Percentiles rank a stretch among this genome's conserved stretches.
Evolutionary conservation across 2,329 filamentous ascomycete species (phyloP).

Genomic region (Cercospora janseana): DNA sequence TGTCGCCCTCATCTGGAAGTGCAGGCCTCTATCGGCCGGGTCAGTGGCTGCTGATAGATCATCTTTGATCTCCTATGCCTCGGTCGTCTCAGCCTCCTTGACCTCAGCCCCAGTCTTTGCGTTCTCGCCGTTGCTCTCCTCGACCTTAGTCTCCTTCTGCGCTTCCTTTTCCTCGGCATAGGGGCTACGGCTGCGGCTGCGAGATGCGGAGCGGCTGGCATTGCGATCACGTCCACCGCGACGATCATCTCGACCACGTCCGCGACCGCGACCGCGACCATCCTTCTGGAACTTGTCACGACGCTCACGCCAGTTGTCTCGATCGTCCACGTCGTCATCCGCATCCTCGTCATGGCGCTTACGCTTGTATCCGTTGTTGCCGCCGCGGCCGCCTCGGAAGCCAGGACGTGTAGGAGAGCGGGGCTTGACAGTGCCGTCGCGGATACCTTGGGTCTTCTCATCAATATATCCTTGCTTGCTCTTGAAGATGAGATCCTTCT

Average conservation of each 20-base stretch:
- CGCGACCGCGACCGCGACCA: constrained; percentile 20
- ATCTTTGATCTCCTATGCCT: constrained; percentile 15
- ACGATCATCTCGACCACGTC: constrained; percentile 10
- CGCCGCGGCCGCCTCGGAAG: constrained; percentile 36
- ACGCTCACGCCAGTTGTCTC: constrained; percentile 29
- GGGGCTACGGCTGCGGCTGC: constrained; percentile 20
- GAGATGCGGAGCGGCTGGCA: constrained; percentile 15
- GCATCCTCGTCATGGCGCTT: constrained; percentile 27
- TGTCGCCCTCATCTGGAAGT: background rate
- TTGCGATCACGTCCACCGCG: constrained; percentile 22
- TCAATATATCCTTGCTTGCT: constrained; percentile 81
- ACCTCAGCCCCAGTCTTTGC: constrained; percentile 8
- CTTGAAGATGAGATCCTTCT: constrained; percentile 74
- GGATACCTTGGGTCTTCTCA: constrained; percentile 48
- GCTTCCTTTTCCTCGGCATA: constrained; percentile 21
- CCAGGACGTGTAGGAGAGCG: constrained; percentile 31
- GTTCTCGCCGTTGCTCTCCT: constrained; percentile 18
- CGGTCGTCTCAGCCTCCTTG: constrained; percentile 16
- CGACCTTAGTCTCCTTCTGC: constrained; percentile 19
- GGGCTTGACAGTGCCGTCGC: constrained; percentile 42
- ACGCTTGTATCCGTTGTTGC: constrained; percentile 30
- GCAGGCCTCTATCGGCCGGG: background rate
- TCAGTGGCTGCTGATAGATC: background rate
- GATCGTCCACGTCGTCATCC: constrained; percentile 26
- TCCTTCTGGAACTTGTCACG: constrained; percentile 27